phyloP scores from a whole-genome alignment of 257 asterid species.

The Lantana camara region DNA sequence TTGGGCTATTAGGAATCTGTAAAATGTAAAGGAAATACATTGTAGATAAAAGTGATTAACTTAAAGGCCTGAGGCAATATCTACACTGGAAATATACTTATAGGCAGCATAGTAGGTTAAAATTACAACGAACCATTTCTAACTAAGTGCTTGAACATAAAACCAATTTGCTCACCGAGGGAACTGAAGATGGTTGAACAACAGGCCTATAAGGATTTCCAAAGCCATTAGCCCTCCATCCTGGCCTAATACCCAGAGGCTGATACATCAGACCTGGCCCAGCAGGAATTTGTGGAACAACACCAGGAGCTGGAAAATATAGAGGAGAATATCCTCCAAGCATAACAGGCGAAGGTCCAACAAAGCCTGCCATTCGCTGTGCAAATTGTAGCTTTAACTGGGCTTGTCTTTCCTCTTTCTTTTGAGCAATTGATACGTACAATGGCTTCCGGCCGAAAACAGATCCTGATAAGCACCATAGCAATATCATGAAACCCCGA shows the following conservation, averaged over 20 bases:
- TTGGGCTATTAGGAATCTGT: constrained; percentile 43
- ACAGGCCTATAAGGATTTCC: constrained; percentile 34
- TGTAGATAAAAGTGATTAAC: neutral
- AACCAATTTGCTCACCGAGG: constrained; percentile 41
- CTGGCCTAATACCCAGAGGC: constrained; percentile 46
- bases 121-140: neutral
- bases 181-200: constrained; percentile 47
- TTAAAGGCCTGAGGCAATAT: neutral
- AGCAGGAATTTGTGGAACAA: constrained; percentile 43
- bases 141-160: neutral
- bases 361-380: constrained; percentile 41
- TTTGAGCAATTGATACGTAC: constrained; percentile 59
- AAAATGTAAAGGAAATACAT: neutral
- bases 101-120: neutral
- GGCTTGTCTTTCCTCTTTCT: constrained; percentile 61
- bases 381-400: constrained; percentile 48
- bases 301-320: constrained; percentile 43
- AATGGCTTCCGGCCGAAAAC: constrained; percentile 54
- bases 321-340: constrained; percentile 52
- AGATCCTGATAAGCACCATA: constrained; percentile 37
- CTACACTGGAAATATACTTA: neutral
- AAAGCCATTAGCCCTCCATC: constrained; percentile 53
- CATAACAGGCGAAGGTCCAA: constrained; percentile 42
- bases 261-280: constrained; percentile 46
- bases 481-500: constrained; percentile 1